Evolutionary conservation across 495 filamentous ascomycete genomes (phyloP), one percentile per base, ranked within the genome.

Genomic region (Pseudomonodictys pantanalensis): DNA sequence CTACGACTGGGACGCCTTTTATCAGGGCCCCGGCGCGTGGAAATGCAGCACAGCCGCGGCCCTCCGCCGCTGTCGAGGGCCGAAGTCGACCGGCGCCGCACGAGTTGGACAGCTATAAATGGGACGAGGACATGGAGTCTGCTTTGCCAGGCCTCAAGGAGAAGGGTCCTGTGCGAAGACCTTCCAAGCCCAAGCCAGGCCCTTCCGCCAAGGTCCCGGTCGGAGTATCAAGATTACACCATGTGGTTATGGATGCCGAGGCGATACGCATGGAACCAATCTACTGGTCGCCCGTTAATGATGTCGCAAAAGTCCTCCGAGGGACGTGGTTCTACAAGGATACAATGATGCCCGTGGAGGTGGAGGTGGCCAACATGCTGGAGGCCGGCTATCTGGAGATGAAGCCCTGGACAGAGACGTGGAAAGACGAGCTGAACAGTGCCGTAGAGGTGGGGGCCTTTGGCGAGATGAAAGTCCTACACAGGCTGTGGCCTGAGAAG

Each of bases 291-390:
- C 92, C 93, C n/a, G 80, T 97, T 20, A 89, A 95, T 62, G 93
- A 98, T 68, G 81, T 96, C 15, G 86, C 89, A 8, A 77, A 79
- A 9, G 92, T 97, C 7, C 75, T 88, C 67, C 82, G 93, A 38
- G 91, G 89, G 0, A 97, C 93, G 0, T 98, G 93, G 93, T 97
- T 98, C 68, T 97, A 97, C 71, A 87, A 85, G 68, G 91, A 96
- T 67, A 91, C 89, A 2, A 95, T 97, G 89, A 75, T 86, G 25
- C 93, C 93, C 1, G 85, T 98, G 8, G 89, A 96, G 64, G 81
- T 88, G 3, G 78, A 83, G n/a, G 86, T 96, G 33, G 92, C 93
- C 26, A 97, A 97, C 69, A 89, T 90, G 68, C 79, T 98, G 0
- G 93, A 98, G 65, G 81, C 82, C 25, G 93, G 93, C 18, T 98